Percentiles rank a stretch among this genome's conserved stretches.
Conservation (phyloP, 306 rosid genomes). For the Lagenaria siceraria region DNA sequence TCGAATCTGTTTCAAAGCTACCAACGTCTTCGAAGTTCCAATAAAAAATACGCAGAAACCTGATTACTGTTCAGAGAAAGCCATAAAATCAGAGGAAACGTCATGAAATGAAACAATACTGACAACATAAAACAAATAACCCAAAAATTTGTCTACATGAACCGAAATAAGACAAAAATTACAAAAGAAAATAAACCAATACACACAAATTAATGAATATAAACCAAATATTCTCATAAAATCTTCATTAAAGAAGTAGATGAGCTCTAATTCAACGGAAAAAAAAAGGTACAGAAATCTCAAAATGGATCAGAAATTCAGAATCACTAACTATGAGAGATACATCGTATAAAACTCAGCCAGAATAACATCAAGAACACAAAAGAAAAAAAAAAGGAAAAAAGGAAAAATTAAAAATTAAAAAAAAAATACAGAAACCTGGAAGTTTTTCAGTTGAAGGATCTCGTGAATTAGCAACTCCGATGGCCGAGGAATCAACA, state of each 20-base stretch:
- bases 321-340: not conserved
- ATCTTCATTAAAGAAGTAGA: not conserved
- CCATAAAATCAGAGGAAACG: not conserved
- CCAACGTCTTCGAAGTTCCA: not conserved
- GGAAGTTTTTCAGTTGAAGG: not conserved
- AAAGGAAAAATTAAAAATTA: not conserved
- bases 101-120: not conserved
- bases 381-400: too few relatives aligned
- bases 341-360: not conserved
- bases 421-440: not conserved
- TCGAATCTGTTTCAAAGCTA: not conserved
- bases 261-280: not conserved
- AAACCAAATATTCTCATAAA: not conserved
- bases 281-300: not conserved
- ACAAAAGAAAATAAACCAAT: not conserved
- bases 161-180: not conserved
- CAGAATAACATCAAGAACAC: not conserved
- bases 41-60: not conserved
- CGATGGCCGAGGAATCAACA: not conserved
- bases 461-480: not conserved
- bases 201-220: not conserved
- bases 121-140: not conserved
- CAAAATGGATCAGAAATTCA: not conserved
- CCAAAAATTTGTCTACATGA: not conserved
- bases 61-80: not conserved